Evolutionary conservation across 805 yeast genomes (phyloP).

Genomic region (Maudiozyma bulderi): DNA sequence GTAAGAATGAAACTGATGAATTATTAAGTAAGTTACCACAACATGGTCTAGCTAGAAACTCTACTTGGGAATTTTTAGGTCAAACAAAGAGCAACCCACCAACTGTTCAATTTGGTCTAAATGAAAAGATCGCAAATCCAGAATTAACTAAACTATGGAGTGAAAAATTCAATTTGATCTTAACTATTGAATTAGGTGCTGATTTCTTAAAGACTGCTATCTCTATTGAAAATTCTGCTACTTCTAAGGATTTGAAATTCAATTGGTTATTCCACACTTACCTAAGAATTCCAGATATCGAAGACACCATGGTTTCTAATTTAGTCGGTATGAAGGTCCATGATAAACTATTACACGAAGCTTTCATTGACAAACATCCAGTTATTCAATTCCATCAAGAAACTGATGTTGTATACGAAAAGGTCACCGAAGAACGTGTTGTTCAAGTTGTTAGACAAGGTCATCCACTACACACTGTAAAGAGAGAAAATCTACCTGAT

Average conservation of each 20-base stretch:
- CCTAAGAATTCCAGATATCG: constrained; percentile 63
- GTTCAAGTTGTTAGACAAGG: constrained; percentile 66
- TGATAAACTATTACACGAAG: constrained; percentile 63
- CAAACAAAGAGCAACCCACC: constrained; percentile 62
- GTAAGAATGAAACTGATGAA: constrained; percentile 55
- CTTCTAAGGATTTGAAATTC: constrained; percentile 54
- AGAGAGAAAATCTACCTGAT: constrained; percentile 53
- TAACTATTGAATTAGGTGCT: constrained; percentile 52
- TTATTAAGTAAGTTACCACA: constrained; percentile 67
- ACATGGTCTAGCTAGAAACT: constrained; percentile 91
- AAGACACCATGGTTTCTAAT: constrained; percentile 68
- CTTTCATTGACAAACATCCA: constrained; percentile 65
- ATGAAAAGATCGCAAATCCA: constrained; percentile 69
- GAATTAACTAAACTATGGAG: constrained; percentile 56
- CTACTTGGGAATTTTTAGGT: constrained; percentile 90
- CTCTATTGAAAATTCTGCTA: constrained; percentile 66
- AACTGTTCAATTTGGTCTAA: constrained; percentile 81
- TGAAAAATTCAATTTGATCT: constrained; percentile 66
- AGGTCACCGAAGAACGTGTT: constrained; percentile 42
- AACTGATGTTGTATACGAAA: constrained; percentile 73
- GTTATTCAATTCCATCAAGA: constrained; percentile 66
- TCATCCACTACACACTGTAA: constrained; percentile 57
- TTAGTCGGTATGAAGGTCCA: constrained; percentile 60
- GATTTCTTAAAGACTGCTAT: constrained; percentile 57
- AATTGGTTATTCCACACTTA: constrained; percentile 95